These are phyloP conservation scores for Nicotiana paniculata DNA, from an alignment of 257 asterid genomes.

Conservation along the genomic window DNA sequence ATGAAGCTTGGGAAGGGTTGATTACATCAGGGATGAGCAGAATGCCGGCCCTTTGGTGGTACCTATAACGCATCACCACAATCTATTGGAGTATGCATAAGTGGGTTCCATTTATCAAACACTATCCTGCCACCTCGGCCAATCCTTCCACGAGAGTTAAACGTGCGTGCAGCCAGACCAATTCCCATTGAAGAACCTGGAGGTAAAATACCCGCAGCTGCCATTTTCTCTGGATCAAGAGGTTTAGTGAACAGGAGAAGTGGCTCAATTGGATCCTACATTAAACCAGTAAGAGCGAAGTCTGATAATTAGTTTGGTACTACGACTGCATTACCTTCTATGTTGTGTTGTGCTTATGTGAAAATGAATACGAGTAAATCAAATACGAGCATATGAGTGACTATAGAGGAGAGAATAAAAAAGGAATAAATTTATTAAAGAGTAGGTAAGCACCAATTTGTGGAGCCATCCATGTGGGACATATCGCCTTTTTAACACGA, in stretches of 20 bases:
- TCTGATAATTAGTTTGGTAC: slow-evolving; percentile 39
- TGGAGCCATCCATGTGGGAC: slow-evolving; percentile 70
- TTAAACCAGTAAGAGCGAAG: slow-evolving; percentile 37
- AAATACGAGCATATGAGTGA: background rate
- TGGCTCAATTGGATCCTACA: slow-evolving; percentile 85
- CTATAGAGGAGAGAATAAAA: background rate
- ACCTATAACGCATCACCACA: slow-evolving; percentile 44
- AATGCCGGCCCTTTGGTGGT: slow-evolving; percentile 52
- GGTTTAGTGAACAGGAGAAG: slow-evolving; percentile 68
- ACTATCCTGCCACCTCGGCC: slow-evolving; percentile 94
- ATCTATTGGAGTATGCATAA: slow-evolving; percentile 61
- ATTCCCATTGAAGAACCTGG: slow-evolving; percentile 41
- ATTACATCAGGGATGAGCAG: slow-evolving; percentile 35
- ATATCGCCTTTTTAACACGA: slow-evolving; percentile 41
- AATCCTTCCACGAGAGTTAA: slow-evolving; percentile 56
- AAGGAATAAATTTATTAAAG: background rate
- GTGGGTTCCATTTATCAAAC: slow-evolving; percentile 80
- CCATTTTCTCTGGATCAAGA: slow-evolving; percentile 70
- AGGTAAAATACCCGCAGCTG: slow-evolving; percentile 74
- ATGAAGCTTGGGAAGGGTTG: background rate
- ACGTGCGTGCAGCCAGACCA: slow-evolving; percentile 28
- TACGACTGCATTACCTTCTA: background rate
- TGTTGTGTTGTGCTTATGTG: background rate
- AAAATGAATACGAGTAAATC: background rate
- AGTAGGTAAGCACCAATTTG: slow-evolving; percentile 45